A percentile compares a stretch with the other conserved stretches of the same genome.
Conservation (phyloP, 1,139 yeast species). For the Suhomyces ambrosiae region DNA sequence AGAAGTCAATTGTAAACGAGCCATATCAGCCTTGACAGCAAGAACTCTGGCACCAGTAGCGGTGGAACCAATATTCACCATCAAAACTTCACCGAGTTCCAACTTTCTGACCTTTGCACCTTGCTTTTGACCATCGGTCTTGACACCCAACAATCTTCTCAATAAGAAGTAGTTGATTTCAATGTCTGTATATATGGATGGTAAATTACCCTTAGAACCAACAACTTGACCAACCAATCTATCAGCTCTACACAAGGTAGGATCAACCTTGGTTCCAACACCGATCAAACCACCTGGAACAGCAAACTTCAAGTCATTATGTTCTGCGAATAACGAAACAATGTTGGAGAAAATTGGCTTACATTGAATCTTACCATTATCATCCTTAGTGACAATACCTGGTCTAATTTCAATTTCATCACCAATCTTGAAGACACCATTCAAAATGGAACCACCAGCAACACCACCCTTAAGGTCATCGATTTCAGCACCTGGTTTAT, state of each 20-base stretch:
- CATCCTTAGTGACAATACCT: slow-evolving; percentile 96
- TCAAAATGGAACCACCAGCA: slow-evolving; percentile 98
- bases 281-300: slow-evolving; percentile 99
- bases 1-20: slow-evolving; percentile 91
- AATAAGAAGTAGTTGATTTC: slow-evolving; percentile 96
- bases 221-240: slow-evolving; percentile 99
- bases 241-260: slow-evolving; percentile 98
- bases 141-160: slow-evolving; percentile 97
- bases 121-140: slow-evolving; percentile 96
- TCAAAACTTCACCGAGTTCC: slow-evolving; percentile 91
- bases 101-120: slow-evolving; percentile 92
- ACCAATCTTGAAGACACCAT: slow-evolving; percentile 95
- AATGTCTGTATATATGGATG: slow-evolving; percentile 93
- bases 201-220: slow-evolving; percentile 95
- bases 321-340: slow-evolving; percentile 94
- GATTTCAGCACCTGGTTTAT: slow-evolving; percentile 98
- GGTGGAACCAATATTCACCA: slow-evolving; percentile 99
- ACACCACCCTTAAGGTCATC: slow-evolving; percentile 99
- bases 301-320: slow-evolving; percentile 95
- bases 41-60: slow-evolving; percentile 99
- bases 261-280: slow-evolving; percentile 99
- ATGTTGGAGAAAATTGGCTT: slow-evolving; percentile 94
- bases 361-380: slow-evolving; percentile 90
- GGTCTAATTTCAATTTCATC: slow-evolving; percentile 99
- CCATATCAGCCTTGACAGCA: slow-evolving; percentile 99